Evolutionary conservation across 2,329 filamentous ascomycete species (phyloP).

Genomic region (Monilinia fructicola): DNA sequence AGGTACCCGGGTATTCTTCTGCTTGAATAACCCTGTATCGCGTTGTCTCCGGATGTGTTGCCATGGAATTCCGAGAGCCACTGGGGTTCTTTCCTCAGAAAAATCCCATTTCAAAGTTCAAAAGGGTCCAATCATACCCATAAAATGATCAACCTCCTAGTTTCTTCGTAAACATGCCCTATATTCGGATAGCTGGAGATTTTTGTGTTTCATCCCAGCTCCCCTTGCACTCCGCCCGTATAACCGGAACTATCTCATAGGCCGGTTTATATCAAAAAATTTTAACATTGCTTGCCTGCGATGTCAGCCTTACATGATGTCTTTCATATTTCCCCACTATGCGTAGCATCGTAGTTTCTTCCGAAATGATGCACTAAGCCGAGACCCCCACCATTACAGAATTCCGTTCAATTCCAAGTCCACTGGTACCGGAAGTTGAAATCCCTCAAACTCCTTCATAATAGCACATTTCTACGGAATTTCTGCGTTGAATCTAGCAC

Average conservation of each 20-base stretch:
- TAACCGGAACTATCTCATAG: not conserved
- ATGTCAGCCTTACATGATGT: not conserved
- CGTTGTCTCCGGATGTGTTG: not conserved
- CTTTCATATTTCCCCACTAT: not conserved
- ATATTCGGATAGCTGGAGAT: constrained; percentile 9
- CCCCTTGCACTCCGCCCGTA: not conserved
- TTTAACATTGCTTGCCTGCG: not conserved
- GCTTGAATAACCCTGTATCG: not conserved
- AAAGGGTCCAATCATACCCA: not conserved
- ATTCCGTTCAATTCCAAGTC: not conserved
- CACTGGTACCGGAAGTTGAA: not conserved
- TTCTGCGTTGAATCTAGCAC: not conserved
- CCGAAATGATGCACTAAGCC: not conserved
- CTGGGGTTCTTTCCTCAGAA: not conserved
- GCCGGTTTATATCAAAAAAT: not conserved
- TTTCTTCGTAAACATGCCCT: not conserved
- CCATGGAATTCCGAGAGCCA: not conserved
- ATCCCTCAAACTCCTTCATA: not conserved
- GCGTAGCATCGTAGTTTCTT: not conserved
- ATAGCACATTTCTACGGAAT: not conserved
- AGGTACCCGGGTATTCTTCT: not conserved
- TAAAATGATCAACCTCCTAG: not conserved
- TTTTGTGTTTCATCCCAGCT: constrained; percentile 10
- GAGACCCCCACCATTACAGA: not conserved
- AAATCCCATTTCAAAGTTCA: not conserved